A percentile compares a stretch with the other conserved stretches of the same genome.
Conservation (phyloP, 2,329 filamentous ascomycete species). For the Neonectria neomacrospora region DNA sequence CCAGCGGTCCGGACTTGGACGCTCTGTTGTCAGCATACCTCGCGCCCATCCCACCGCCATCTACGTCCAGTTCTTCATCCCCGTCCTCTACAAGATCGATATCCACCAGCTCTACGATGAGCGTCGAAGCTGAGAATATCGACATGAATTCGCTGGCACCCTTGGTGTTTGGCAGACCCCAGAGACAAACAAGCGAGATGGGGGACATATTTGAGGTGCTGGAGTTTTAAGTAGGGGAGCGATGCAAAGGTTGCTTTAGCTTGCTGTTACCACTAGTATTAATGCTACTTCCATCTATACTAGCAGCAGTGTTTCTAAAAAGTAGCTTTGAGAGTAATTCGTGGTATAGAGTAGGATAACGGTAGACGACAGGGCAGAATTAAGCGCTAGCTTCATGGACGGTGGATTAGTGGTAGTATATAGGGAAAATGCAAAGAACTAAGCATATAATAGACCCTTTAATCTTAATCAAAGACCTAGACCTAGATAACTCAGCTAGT, state of each 20-base stretch:
- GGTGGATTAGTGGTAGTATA: too few relatives aligned
- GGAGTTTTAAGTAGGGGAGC: conserved; percentile 22
- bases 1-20: conserved; percentile 33
- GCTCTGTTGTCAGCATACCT: conserved; percentile 37
- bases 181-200: conserved; percentile 32
- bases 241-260: neutral
- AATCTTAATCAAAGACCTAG: too few relatives aligned
- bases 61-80: conserved; percentile 29
- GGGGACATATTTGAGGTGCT: conserved; percentile 39
- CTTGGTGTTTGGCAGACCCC: conserved; percentile 34
- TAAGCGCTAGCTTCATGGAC: too few relatives aligned
- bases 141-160: conserved; percentile 32
- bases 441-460: too few relatives aligned
- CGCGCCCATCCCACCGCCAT: conserved; percentile 25
- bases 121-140: conserved; percentile 34
- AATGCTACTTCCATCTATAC: too few relatives aligned
- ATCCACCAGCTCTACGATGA: conserved; percentile 36
- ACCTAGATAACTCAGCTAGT: too few relatives aligned
- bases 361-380: too few relatives aligned
- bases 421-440: too few relatives aligned
- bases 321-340: too few relatives aligned
- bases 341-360: too few relatives aligned
- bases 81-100: conserved; percentile 33
- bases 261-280: too few relatives aligned
- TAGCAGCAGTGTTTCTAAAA: too few relatives aligned